Base-by-base conservation (phyloP, 2,329 filamentous ascomycete species). In the Alternaria brassicicola region DNA sequence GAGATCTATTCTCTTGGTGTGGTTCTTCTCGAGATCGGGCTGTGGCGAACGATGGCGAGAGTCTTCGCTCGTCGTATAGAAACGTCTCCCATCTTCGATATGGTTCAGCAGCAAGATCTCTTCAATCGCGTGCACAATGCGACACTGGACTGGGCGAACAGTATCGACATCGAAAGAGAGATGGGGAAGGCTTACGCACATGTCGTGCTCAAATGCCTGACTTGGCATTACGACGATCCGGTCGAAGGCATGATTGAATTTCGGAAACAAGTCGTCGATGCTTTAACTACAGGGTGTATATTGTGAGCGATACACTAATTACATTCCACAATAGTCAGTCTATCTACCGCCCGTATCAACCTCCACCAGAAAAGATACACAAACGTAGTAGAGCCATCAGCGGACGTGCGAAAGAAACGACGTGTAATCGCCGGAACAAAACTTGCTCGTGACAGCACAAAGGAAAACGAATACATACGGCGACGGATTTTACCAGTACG, bases 1-100 rank as follows among this genome's bases (percentile, higher is more conserved):
- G 84, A 86, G 52, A 81, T 86, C 7, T 86, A 86, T 65, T 83
- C 82, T 48, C 76, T 86, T 0, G 83, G 84, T 0, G 81, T 85
- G 0, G 82, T 81, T 35, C 75, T 86, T 0, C 69, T 86, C 0
- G 84, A 86, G 63, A 78, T 86, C 25, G 83, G 82, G 0, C 57
- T 85, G 0, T 84, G 82, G 82, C 57, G 55, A 26, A 60, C 62
- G 2, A 59, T 64, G 59, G 52, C 52, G 7, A 55, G 17, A 17
- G 25, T 64, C 4, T 66, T 66, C 30, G 61, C 55, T 3, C 54
- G 59, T 6, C 52, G 57, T 12, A 19, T 64, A 9, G 63, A 61
- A 42, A 58, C 55, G 33, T 51, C 36, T 6, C 59, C 63, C 1
- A 41, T 42, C 8, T 60, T 66, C 36, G 46, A 21, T 31, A 48